Percentiles rank a stretch among this genome's conserved stretches.
These are phyloP conservation scores for Aplosporella prunicola DNA, from an alignment of 2,329 filamentous ascomycete genomes.

Conservation along the genomic window DNA sequence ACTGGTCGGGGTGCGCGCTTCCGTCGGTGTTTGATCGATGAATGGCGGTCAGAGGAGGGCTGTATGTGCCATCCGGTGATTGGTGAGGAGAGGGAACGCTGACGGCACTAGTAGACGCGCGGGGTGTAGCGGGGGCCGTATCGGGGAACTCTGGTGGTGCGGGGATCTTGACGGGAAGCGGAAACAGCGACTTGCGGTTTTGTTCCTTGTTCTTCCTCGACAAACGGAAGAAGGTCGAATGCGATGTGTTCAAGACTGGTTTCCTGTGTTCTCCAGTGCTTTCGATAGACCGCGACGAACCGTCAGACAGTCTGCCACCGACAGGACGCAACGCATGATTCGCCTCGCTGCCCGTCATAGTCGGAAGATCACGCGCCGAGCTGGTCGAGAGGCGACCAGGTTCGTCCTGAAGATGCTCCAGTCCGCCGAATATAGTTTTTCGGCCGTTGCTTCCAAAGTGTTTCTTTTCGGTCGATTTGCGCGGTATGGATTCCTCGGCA, in stretches of 20 bases:
- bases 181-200: conserved; percentile 74
- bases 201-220: conserved; percentile 57
- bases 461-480: conserved; percentile 30
- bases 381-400: conserved; percentile 53
- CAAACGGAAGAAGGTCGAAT: conserved; percentile 69
- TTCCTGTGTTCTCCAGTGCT: conserved; percentile 53
- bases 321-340: conserved; percentile 19
- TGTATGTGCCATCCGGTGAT: conserved; percentile 30
- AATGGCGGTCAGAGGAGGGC: conserved; percentile 28
- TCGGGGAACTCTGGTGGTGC: conserved; percentile 37
- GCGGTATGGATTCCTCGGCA: conserved; percentile 8
- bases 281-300: conserved; percentile 82
- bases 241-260: conserved; percentile 35
- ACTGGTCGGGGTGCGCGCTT: conserved; percentile 27
- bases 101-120: conserved; percentile 33
- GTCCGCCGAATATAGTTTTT: neutral
- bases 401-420: conserved; percentile 20
- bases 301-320: conserved; percentile 51
- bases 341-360: conserved; percentile 53
- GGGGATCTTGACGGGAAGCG: conserved; percentile 67
- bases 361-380: conserved; percentile 35
- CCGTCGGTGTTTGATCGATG: conserved; percentile 19
- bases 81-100: conserved; percentile 25
- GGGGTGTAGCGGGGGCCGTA: conserved; percentile 35
- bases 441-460: neutral